Evolutionary conservation across 805 yeast species (phyloP), one percentile per base, ranked within the genome.

Genomic region (Kodamaea jinghongensis): DNA sequence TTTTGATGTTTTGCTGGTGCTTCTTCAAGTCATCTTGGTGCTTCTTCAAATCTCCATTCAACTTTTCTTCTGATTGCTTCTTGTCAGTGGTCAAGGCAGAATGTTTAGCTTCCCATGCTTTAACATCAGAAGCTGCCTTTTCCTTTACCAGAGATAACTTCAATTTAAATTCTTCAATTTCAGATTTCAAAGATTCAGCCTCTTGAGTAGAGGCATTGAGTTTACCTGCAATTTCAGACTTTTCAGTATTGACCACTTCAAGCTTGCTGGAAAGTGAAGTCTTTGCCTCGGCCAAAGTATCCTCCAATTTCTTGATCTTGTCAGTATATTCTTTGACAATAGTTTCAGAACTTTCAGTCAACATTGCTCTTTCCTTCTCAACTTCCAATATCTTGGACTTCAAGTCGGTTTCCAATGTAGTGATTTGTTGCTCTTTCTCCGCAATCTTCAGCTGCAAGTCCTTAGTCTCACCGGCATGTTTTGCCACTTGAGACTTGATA

Each of bases 311-410:
- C 11, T 63, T 58, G 6, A 76, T 66, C 48, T 69, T 73, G 22
- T 68, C 72, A 8, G 72, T 61, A 46, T 75, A 76, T 40, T 75
- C 78, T 45, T 71, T 65, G 0, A 75, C 61, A 0, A 72, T 61
- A 0, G 76, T 63, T 41, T 74, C 78, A 0, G 83, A 76, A 35
- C 62, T 72, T 38, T 74, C 73, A 39, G 68, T 68, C 9, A 75
- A 51, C 48, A 72, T 56, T 9, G 57, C 61, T 39, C 83, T 60
- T 48, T 78, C 83, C 25, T 63, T 64, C 34, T 78, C 83, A 43
- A 78, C 68, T 31, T 73, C 80, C 29, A 56, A 44, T 1, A 49
- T 48, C 44, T 72, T 76, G 13, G 48, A 47, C 13, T 60, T 61
- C 31, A 76, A 46, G 2, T 67, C 65, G 1, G 53, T 45, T 17